Conservation (phyloP, 306 rosid genomes). For the Herpetospermum pedunculosum region DNA sequence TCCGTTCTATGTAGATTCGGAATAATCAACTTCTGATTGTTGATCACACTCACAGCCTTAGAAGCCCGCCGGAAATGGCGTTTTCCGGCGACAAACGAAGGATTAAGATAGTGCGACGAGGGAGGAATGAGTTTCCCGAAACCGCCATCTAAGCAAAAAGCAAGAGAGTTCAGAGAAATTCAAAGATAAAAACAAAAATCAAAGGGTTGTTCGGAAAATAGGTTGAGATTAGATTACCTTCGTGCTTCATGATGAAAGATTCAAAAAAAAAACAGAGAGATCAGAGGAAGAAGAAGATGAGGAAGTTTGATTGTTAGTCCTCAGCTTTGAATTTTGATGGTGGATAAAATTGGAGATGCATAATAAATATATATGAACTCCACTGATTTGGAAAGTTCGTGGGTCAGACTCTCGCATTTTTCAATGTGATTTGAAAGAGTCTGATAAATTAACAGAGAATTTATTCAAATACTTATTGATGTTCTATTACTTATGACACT, state of each 20-base stretch:
- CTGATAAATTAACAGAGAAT: neutral
- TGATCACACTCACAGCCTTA: neutral
- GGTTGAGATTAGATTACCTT: slow-evolving; percentile 13
- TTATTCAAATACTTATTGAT: neutral
- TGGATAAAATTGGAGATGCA: neutral
- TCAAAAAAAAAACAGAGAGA: neutral
- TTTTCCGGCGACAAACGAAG: slow-evolving; percentile 26
- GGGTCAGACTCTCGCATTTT: neutral
- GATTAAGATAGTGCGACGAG: slow-evolving; percentile 24
- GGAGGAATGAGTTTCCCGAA: slow-evolving; percentile 17
- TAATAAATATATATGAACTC: neutral
- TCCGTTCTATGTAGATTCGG: slow-evolving; percentile 29
- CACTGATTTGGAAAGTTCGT: neutral
- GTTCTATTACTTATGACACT: neutral
- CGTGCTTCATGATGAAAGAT: slow-evolving; percentile 13
- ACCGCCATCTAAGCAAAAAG: slow-evolving; percentile 23
- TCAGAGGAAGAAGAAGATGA: neutral
- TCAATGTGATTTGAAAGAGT: neutral
- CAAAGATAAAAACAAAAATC: neutral
- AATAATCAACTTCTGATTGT: slow-evolving; percentile 16
- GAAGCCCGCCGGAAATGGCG: slow-evolving; percentile 8
- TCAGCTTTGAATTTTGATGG: neutral
- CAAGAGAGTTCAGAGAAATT: neutral
- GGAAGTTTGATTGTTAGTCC: neutral
- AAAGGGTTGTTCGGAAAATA: neutral